Evolutionary conservation across 148 eudicot genomes (phyloP).

Genomic region (Bassia scoparia): DNA sequence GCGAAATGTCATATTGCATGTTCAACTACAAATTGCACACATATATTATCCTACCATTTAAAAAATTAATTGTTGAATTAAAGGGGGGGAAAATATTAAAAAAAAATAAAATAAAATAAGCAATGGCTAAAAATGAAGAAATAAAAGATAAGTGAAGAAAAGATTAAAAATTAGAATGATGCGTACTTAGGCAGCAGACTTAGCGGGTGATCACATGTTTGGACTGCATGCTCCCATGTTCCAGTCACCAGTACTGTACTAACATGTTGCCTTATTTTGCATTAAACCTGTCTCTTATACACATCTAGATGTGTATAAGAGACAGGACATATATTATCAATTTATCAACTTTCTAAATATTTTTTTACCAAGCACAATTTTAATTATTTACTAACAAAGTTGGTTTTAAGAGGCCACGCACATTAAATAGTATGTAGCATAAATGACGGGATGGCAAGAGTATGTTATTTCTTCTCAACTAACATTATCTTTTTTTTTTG

Average conservation of each 20-base stretch:
- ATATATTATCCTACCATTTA: background rate
- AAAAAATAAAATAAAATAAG: background rate
- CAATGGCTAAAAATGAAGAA: constrained; percentile 4
- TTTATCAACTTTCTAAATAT: too few relatives aligned
- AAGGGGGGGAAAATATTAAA: background rate
- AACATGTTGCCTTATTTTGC: constrained; percentile 16
- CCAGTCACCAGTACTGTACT: constrained; percentile 21
- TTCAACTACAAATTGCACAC: background rate
- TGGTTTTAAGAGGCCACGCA: too few relatives aligned
- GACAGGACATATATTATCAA: too few relatives aligned
- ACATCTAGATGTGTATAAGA: too few relatives aligned
- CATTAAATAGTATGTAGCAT: too few relatives aligned
- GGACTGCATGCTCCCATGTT: constrained; percentile 49
- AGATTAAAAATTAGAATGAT: constrained; percentile 7
- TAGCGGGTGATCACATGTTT: constrained; percentile 38
- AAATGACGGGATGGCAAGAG: too few relatives aligned
- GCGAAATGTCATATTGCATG: constrained; percentile 1
- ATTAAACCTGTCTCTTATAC: too few relatives aligned
- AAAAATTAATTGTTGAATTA: background rate
- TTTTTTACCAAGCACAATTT: too few relatives aligned
- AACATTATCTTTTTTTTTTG: too few relatives aligned
- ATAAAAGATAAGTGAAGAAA: constrained; percentile 11
- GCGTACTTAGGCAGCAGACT: constrained; percentile 28
- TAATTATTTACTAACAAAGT: too few relatives aligned
- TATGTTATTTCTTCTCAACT: too few relatives aligned